Conservation (phyloP, 768 basidiomycete genomes). For the Lactarius quietus region DNA sequence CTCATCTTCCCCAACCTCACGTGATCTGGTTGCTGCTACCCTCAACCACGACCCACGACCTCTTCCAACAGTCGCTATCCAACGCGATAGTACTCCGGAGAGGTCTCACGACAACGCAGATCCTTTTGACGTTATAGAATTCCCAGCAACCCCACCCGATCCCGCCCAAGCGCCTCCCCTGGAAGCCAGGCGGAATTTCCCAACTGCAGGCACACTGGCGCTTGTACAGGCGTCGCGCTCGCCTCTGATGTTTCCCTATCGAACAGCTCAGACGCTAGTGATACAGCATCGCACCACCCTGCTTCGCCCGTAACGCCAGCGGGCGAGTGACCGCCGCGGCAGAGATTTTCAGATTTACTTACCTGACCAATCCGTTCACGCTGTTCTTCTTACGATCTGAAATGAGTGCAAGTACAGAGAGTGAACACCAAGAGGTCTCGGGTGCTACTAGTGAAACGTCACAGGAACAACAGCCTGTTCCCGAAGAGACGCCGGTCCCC, state of each 20-base stretch:
- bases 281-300: constrained; percentile 7
- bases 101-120: constrained; percentile 13
- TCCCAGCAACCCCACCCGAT: constrained; percentile 16
- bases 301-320: too few relatives aligned
- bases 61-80: not conserved
- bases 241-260: constrained; percentile 57
- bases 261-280: constrained; percentile 19
- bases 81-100: constrained; percentile 4
- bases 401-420: constrained; percentile 3
- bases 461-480: not conserved
- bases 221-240: constrained; percentile 82
- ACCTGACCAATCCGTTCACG: constrained; percentile 23
- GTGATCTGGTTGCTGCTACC: constrained; percentile 4
- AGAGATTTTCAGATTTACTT: constrained; percentile 18
- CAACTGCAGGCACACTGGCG: constrained; percentile 73
- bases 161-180: constrained; percentile 30
- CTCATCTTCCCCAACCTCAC: constrained; percentile 4
- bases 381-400: constrained; percentile 24
- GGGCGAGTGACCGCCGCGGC: constrained; percentile 9
- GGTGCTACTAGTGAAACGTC: constrained; percentile 8
- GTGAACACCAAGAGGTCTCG: constrained; percentile 12
- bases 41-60: too few relatives aligned
- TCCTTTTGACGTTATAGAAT: constrained; percentile 19
- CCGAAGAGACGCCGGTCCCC: constrained; percentile 15
- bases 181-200: constrained; percentile 46